Evolutionary conservation across 306 rosid species (phyloP).

Genomic region (Quercus agrifolia): DNA sequence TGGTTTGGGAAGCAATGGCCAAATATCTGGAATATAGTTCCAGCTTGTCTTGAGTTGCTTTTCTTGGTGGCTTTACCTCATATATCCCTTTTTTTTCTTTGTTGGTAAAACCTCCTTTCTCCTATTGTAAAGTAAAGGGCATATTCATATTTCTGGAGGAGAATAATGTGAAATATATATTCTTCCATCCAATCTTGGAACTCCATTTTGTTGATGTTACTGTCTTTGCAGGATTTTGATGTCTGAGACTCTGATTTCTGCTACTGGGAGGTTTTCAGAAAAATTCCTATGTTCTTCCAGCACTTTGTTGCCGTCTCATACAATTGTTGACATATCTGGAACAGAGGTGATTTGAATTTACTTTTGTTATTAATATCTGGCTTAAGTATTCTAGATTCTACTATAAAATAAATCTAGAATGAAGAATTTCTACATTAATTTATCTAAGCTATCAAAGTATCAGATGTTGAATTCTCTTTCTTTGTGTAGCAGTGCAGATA

Average conservation of each 20-base stretch:
- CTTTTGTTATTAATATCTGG: not conserved
- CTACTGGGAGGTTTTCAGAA: slow-evolving; percentile 93
- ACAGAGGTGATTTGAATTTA: slow-evolving; percentile 66
- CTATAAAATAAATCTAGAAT: too few relatives aligned
- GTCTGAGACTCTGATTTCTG: slow-evolving; percentile 86
- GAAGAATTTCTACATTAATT: not conserved
- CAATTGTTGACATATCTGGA: slow-evolving; percentile 86
- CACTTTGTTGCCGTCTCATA: slow-evolving; percentile 97
- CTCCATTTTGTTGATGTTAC: slow-evolving; percentile 14
- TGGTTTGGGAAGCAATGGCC: too few relatives aligned
- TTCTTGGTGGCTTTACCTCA: not conserved
- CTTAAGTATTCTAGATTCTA: not conserved
- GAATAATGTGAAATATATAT: not conserved
- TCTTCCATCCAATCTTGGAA: slow-evolving; percentile 8
- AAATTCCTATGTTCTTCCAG: slow-evolving; percentile 95
- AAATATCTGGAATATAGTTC: too few relatives aligned
- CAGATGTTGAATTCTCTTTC: slow-evolving; percentile 34
- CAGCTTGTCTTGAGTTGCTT: not conserved
- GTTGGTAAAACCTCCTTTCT: not conserved
- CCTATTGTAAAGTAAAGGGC: not conserved
- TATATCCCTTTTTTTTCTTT: not conserved
- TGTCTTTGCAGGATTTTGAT: slow-evolving; percentile 75
- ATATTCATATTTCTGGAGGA: not conserved
- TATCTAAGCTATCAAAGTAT: not conserved
- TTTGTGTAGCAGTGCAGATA: slow-evolving; percentile 88